A percentile compares a stretch with the other conserved stretches of the same genome.
phyloP scores from a whole-genome alignment of 148 eudicot species.

The Rhododendron mucronatum region DNA sequence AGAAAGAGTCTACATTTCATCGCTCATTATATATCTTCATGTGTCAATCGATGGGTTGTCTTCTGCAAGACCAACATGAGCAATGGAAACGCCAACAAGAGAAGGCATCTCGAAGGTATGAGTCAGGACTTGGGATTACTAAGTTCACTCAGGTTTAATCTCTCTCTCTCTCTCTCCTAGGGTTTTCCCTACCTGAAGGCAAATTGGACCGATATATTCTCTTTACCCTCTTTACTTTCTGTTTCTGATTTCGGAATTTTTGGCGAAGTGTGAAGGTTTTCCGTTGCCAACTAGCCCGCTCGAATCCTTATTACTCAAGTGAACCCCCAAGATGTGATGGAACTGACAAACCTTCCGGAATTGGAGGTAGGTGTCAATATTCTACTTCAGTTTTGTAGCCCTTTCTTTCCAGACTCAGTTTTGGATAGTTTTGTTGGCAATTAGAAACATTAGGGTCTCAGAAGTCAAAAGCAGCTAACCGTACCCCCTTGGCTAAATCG shows the following conservation, averaged over 20 bases:
- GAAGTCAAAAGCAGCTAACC: neutral
- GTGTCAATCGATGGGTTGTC: slow-evolving; percentile 83
- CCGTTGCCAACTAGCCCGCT: slow-evolving; percentile 63
- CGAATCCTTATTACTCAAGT: slow-evolving; percentile 61
- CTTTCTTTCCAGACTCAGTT: neutral
- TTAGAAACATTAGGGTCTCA: neutral
- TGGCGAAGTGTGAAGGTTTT: slow-evolving; percentile 72
- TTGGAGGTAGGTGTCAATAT: slow-evolving; percentile 43
- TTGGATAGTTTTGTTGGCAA: neutral
- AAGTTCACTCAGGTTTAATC: neutral
- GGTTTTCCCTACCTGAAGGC: neutral
- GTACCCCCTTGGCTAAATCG: neutral
- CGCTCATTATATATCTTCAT: slow-evolving; percentile 72
- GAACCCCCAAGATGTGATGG: slow-evolving; percentile 60
- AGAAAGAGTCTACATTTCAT: slow-evolving; percentile 65
- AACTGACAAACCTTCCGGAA: slow-evolving; percentile 39
- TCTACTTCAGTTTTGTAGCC: neutral
- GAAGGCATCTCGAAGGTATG: slow-evolving; percentile 63
- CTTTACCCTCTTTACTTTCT: neutral
- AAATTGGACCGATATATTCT: neutral
- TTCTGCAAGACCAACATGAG: slow-evolving; percentile 80
- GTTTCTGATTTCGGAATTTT: slow-evolving; percentile 10
- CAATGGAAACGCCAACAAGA: slow-evolving; percentile 70
- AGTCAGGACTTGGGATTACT: neutral
- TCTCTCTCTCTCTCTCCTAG: neutral